phyloP scores from a whole-genome alignment of 371 early-diverging fungal genomes.

The Mucor indicus region DNA sequence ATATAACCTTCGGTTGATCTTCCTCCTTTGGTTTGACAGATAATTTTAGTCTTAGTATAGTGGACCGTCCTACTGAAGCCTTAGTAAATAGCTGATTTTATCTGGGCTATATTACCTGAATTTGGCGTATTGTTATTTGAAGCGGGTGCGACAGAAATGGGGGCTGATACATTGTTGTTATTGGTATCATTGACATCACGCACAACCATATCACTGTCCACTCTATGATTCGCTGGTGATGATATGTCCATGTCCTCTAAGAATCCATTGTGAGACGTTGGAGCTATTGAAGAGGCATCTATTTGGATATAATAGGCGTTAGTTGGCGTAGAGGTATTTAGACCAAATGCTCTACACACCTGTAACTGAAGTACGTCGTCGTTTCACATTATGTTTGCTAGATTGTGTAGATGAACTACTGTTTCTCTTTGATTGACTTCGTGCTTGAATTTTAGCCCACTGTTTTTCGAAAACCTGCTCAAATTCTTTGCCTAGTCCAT shows the following conservation, averaged over 20 bases:
- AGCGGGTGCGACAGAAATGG: too few relatives aligned
- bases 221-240: too few relatives aligned
- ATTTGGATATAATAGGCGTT: too few relatives aligned
- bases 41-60: conserved; percentile 7
- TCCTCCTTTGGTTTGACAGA: not conserved
- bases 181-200: not conserved
- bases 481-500: conserved; percentile 56
- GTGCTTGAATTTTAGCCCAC: conserved; percentile 59
- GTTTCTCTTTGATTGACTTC: conserved; percentile 3
- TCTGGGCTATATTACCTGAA: too few relatives aligned
- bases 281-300: too few relatives aligned
- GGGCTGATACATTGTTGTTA: not conserved
- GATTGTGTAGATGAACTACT: conserved; percentile 2
- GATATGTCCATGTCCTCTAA: too few relatives aligned
- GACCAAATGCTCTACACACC: not conserved
- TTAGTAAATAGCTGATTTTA: too few relatives aligned
- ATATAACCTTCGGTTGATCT: not conserved
- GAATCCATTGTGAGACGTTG: too few relatives aligned
- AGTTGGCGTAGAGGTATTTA: too few relatives aligned
- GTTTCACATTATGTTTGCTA: too few relatives aligned
- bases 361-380: conserved; percentile 2
- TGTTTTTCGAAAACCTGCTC: conserved; percentile 56
- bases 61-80: conserved; percentile 6
- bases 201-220: too few relatives aligned
- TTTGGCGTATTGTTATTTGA: not conserved